These are phyloP conservation scores for Euphorbia celastroides DNA, from an alignment of 441 rosid species.

Conservation along the genomic window DNA sequence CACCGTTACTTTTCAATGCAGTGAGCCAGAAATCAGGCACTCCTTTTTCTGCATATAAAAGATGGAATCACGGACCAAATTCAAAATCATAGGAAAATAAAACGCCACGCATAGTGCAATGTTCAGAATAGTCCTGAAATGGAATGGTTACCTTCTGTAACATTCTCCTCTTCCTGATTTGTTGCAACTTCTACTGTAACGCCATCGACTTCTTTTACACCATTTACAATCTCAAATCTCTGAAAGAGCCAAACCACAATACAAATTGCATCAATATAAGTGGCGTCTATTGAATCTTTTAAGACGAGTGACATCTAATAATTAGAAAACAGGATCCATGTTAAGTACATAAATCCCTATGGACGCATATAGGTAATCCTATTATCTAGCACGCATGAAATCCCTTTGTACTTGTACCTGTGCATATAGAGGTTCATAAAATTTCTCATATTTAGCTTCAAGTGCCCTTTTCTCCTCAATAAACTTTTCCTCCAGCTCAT, in stretches of 20 bases:
- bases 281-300: too few species aligned
- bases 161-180: slow-evolving; percentile 47
- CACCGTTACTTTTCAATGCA: slow-evolving; percentile 88
- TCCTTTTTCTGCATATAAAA: slow-evolving; percentile 59
- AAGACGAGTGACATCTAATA: too few species aligned
- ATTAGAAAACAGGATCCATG: background rate
- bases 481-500: slow-evolving; percentile 79
- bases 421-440: slow-evolving; percentile 69
- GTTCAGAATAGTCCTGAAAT: background rate
- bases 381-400: background rate
- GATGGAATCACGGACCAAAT: slow-evolving; percentile 15
- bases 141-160: slow-evolving; percentile 57
- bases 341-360: background rate
- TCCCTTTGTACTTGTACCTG: slow-evolving; percentile 69
- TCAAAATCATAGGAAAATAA: background rate
- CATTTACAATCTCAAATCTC: slow-evolving; percentile 78
- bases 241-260: too few species aligned
- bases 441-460: slow-evolving; percentile 79
- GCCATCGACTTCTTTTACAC: slow-evolving; percentile 59
- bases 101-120: background rate
- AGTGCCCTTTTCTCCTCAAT: slow-evolving; percentile 88
- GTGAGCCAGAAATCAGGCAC: slow-evolving; percentile 87
- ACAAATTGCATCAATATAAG: too few species aligned
- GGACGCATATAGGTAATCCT: background rate
- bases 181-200: slow-evolving; percentile 32